A percentile compares a stretch with the other conserved stretches of the same genome.
phyloP scores from a whole-genome alignment of 164 flowering plant species.

The Tetrastigma voinierianum region DNA sequence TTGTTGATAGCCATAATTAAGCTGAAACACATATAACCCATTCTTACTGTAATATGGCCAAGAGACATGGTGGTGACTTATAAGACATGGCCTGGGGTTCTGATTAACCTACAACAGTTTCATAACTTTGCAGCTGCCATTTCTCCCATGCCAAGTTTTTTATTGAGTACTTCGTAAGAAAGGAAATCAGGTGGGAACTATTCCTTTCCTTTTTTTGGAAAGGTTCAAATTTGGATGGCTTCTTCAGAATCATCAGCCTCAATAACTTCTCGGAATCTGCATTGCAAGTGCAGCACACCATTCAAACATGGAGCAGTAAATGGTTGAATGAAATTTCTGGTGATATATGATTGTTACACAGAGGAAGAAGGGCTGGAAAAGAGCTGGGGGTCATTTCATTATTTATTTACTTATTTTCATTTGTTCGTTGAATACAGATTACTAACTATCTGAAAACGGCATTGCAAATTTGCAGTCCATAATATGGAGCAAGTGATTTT shows the following conservation, averaged over 20 bases:
- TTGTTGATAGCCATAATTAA: slow-evolving; percentile 25
- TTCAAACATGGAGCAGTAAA: neutral
- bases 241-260: neutral
- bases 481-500: no score
- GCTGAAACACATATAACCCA: neutral
- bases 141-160: no score
- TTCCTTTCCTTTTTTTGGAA: no score
- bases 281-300: neutral
- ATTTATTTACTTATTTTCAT: no score
- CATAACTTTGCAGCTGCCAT: no score
- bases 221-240: neutral
- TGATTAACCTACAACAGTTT: neutral
- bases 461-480: no score
- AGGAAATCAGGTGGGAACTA: no score
- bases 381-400: neutral
- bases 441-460: no score
- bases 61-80: neutral
- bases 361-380: no score
- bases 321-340: neutral
- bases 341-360: neutral
- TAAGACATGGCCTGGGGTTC: neutral
- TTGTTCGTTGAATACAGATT: no score
- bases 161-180: no score
- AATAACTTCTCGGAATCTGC: neutral
- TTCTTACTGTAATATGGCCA: neutral